A percentile compares a stretch with the other conserved stretches of the same genome.
Conservation (phyloP, 768 basidiomycete species). For the Pisolithus tinctorius region DNA sequence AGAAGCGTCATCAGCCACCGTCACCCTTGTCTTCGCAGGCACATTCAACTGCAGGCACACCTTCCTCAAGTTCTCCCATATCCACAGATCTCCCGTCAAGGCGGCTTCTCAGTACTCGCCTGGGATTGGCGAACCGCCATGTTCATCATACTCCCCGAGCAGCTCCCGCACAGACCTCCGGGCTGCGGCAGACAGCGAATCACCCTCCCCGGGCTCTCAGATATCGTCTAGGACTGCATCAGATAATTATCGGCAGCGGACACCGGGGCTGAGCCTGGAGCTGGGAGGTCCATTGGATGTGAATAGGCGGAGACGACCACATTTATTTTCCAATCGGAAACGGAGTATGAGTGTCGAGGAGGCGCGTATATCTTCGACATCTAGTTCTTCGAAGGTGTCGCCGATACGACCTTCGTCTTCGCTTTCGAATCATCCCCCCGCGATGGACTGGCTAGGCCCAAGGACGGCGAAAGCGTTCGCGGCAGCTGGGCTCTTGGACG, state of each 20-base stretch:
- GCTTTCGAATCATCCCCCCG: conserved; percentile 28
- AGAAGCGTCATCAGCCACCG: conserved; percentile 22
- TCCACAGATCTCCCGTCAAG: conserved; percentile 15
- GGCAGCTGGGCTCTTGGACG: conserved; percentile 58
- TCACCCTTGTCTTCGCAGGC: conserved; percentile 24
- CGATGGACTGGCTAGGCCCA: conserved; percentile 63
- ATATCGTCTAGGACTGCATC: conserved; percentile 18
- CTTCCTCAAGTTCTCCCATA: conserved; percentile 17
- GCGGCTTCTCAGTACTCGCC: conserved; percentile 10
- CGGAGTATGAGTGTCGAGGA: conserved; percentile 68
- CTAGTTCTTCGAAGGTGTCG: conserved; percentile 15
- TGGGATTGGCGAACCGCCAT: conserved; percentile 17
- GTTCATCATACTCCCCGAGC: conserved; percentile 17
- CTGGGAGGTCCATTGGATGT: conserved; percentile 16
- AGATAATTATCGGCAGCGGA: conserved; percentile 15
- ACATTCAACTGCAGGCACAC: conserved; percentile 16
- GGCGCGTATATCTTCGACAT: conserved; percentile 18
- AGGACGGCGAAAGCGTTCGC: conserved; percentile 67
- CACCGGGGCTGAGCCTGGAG: conserved; percentile 16
- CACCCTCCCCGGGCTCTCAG: conserved; percentile 11
- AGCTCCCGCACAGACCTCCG: conserved; percentile 6
- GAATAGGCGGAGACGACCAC: conserved; percentile 23
- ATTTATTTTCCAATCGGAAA: conserved; percentile 38
- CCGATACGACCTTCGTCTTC: conserved; percentile 32
- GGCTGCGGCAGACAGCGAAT: conserved; percentile 8